Percentiles rank a stretch among this genome's conserved stretches.
Conservation (phyloP, 805 yeast genomes). For the Lachancea lanzarotensis region DNA sequence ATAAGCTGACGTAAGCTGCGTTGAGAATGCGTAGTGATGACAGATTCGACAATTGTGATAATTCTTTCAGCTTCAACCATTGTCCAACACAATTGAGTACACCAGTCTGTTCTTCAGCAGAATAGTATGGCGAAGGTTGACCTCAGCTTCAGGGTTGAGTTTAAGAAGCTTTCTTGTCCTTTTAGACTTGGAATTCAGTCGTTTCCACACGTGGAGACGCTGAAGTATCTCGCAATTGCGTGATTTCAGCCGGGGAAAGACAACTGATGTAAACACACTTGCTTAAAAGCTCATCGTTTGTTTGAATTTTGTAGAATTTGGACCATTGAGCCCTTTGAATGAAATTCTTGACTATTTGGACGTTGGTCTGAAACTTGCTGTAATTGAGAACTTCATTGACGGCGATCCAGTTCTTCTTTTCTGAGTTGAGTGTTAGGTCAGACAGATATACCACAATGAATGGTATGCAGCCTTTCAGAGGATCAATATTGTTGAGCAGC, state of each 20-base stretch:
- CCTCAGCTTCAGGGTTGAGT: too few species aligned
- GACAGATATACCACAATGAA: constrained; percentile 81
- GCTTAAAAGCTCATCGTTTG: constrained; percentile 61
- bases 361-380: constrained; percentile 67
- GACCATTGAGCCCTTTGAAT: constrained; percentile 85
- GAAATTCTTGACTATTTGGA: constrained; percentile 68
- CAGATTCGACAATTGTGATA: too few species aligned
- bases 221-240: constrained; percentile 6
- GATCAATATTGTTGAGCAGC: constrained; percentile 44
- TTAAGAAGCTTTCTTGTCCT: not conserved
- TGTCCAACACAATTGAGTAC: too few species aligned
- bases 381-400: constrained; percentile 55
- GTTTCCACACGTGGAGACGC: not conserved
- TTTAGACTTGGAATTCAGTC: not conserved
- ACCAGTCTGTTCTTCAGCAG: too few species aligned
- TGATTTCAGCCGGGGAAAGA: constrained; percentile 66
- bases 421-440: constrained; percentile 66
- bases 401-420: constrained; percentile 31
- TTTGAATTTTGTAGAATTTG: constrained; percentile 49
- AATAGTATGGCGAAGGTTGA: too few species aligned
- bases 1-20: too few species aligned
- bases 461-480: constrained; percentile 77
- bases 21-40: too few species aligned
- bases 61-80: too few species aligned
- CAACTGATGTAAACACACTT: constrained; percentile 79